A percentile compares a stretch with the other conserved stretches of the same genome.
phyloP scores from a whole-genome alignment of 225 moss, liverwort and hornwort genomes.

The Marchantia polymorpha region DNA sequence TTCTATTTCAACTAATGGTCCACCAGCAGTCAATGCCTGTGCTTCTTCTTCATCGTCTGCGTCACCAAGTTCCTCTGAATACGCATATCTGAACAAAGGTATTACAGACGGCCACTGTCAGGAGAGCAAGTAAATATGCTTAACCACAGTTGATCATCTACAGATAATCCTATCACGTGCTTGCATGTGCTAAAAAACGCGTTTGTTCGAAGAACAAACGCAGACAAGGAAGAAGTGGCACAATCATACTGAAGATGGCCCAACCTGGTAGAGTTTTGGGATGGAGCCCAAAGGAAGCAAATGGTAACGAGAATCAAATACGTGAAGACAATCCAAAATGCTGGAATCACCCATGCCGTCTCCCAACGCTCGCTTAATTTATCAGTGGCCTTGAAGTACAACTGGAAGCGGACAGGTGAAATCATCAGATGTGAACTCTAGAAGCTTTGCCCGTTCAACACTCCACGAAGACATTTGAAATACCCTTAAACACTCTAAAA shows the following conservation, averaged over 20 bases:
- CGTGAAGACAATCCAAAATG: slow-evolving; percentile 85
- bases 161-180: neutral
- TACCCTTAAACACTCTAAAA: too few species aligned
- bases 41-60: slow-evolving; percentile 90
- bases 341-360: slow-evolving; percentile 74
- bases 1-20: slow-evolving; percentile 66
- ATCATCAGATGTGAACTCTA: neutral
- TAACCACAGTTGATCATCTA: neutral
- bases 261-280: slow-evolving; percentile 85
- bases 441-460: neutral
- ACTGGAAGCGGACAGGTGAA: slow-evolving; percentile 23
- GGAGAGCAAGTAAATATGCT: neutral
- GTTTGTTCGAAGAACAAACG: neutral
- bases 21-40: slow-evolving; percentile 62
- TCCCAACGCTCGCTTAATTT: slow-evolving; percentile 81
- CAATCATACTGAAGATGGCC: neutral
- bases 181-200: neutral
- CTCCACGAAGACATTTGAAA: neutral
- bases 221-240: neutral
- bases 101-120: neutral
- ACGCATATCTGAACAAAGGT: slow-evolving; percentile 58
- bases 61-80: slow-evolving; percentile 88
- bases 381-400: slow-evolving; percentile 96
- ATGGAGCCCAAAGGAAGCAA: slow-evolving; percentile 94
- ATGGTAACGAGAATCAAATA: slow-evolving; percentile 69